phyloP scores from a whole-genome alignment of 305 asterid genomes.

The Fraxinus sp. region DNA sequence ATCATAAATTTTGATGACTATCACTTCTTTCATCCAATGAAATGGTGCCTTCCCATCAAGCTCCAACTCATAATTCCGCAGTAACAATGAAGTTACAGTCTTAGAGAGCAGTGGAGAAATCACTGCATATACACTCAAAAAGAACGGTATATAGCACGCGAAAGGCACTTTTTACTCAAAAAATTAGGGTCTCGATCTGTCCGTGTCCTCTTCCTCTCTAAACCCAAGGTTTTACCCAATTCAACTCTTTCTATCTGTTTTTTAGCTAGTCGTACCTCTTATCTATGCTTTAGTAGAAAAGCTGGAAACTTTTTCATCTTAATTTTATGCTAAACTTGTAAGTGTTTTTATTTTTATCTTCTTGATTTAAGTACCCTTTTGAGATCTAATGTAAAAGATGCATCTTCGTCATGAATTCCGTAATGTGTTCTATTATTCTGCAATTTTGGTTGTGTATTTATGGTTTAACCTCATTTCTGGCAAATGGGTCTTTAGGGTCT shows the following conservation, averaged over 20 bases:
- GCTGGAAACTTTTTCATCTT: background rate
- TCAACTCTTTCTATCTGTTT: background rate
- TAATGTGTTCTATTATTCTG: background rate
- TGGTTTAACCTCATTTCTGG: background rate
- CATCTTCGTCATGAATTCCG: background rate
- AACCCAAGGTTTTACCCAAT: background rate
- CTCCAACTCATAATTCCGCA: background rate
- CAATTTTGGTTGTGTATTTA: background rate
- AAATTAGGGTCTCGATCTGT: background rate
- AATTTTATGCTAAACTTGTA: background rate
- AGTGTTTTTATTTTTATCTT: background rate
- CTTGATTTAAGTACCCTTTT: background rate
- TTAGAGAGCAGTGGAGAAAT: background rate
- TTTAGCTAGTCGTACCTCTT: background rate
- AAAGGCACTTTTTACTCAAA: background rate
- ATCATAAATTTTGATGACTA: background rate
- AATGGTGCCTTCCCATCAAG: background rate
- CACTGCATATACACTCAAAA: background rate
- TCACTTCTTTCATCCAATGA: background rate
- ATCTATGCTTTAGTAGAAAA: background rate
- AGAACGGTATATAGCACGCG: background rate
- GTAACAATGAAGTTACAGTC: background rate
- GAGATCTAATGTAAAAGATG: background rate
- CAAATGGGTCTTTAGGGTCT: conserved; percentile 4
- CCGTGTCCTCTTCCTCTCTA: background rate